Conservation (phyloP, 495 filamentous ascomycete genomes). For the Xeromyces bisporus region DNA sequence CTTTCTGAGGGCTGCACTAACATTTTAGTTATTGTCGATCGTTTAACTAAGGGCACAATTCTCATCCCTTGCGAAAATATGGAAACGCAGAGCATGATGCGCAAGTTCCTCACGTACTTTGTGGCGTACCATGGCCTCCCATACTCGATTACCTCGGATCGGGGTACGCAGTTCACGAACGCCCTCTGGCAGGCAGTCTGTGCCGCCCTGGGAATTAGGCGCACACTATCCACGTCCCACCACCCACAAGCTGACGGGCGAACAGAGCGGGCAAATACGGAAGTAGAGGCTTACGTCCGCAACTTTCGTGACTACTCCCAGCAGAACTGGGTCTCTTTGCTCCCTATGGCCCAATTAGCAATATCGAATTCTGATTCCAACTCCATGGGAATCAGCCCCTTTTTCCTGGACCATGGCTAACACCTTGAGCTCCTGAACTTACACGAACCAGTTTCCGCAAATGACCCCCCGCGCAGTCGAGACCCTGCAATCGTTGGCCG, state of each 20-base stretch:
- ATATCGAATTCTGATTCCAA: neutral
- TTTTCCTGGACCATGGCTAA: constrained; percentile 1
- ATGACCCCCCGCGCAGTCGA: too few species aligned
- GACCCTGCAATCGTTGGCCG: too few species aligned
- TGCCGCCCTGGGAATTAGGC: constrained; percentile 2
- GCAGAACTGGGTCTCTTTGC: constrained; percentile 1
- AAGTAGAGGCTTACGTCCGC: neutral
- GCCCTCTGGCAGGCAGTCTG: constrained; percentile 7
- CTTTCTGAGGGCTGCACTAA: neutral
- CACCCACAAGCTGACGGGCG: constrained; percentile 7
- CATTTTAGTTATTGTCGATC: constrained; percentile 5
- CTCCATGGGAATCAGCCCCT: constrained; percentile 1
- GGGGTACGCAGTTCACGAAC: constrained; percentile 6
- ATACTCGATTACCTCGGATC: constrained; percentile 6
- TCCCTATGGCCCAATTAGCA: neutral
- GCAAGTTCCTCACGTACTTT: constrained; percentile 2
- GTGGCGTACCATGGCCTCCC: constrained; percentile 4
- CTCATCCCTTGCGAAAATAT: constrained; percentile 5
- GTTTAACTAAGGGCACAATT: constrained; percentile 3
- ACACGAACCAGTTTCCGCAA: neutral
- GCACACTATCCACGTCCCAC: constrained; percentile 7
- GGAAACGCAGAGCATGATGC: constrained; percentile 1
- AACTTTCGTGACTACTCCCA: neutral
- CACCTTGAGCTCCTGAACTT: neutral
- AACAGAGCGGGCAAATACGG: neutral